Base-by-base conservation (phyloP, 2,329 filamentous ascomycete genomes). In the Thermoascus crustaceus region DNA sequence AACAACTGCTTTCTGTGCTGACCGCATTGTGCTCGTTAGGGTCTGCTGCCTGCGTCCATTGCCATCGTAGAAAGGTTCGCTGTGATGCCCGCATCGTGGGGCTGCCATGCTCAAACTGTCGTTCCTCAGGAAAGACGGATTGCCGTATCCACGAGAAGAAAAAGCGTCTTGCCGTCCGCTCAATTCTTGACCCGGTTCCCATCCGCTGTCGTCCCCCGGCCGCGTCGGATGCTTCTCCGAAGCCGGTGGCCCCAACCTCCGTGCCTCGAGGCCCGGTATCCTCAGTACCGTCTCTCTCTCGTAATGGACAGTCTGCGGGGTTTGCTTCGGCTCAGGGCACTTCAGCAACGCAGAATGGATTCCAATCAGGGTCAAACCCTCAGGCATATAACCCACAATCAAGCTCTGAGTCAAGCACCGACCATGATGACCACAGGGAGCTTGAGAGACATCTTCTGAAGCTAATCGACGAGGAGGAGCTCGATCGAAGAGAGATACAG, bases 101-200 rank as follows among this genome's bases (percentile, higher is more conserved):
- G 9, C 45, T 62, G 1, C 69, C 69, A 0, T 72, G 69, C 44
- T 65, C 68, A 34, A 71, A 70, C 42, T 72, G 69, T 39, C 55
- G 56, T 21, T 54, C 58, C 16, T 62, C 67, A 21, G 55, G 61
- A 11, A 61, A 61, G 35, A 31, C 50, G 9, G 62, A 64, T 35
- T 72, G 69, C 38, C 61, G 54, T 20, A 62, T 71, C 18, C 70
- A 71, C 40, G 67, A 72, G 46, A 72, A 71, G 50, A 69, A 66
- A 47, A 68, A 69, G 43, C 65, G 62, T 3, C 55, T 67, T 25
- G 55, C 62, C 21, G 56, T 59, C 27, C 62, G 54, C 29, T 64
- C 56, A 34, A 52, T 60, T 21, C 48, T 64, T 16, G 57, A 68
- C 32, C 64, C 64, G 2, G 63, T 71, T 20, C 66, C 67, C n/a